Base-by-base conservation (phyloP, 305 asterid species). In the Ajuga reptans region DNA sequence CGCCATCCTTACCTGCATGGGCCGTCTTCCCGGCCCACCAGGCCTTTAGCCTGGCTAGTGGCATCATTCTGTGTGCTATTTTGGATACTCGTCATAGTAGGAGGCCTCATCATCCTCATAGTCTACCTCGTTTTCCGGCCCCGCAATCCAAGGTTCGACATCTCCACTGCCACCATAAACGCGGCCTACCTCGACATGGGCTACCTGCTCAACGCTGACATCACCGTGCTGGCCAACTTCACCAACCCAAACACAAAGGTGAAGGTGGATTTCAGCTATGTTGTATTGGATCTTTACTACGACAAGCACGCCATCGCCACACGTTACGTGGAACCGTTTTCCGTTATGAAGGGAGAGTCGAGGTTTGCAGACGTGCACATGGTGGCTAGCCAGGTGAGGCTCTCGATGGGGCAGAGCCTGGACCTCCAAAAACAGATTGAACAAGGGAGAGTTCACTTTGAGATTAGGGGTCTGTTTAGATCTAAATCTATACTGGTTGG, bases 151-250 rank as follows among this genome's bases (percentile, higher is more conserved):
- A 78, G 88, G 73, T 88, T 93, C 59, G 97, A 93, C 85, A 79
- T 93, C 66, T 78, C 95, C 3, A 58, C 79, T 4, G 88, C 79
- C 61, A 81, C 89, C 46, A 78, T 93, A 62, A 93, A 93, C 16
- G 94, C 91, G 4, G 98, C 96, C 53, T 93, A 93, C 77, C 92
- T 93, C n/a, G 98, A 93, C 86, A 81, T 83, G 92, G 96, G 96
- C 0, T 80, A 84, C 6, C 82, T 92, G 27, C 93, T 93, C 52
- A 90, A 93, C 6, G 94, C 89, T 0, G 98, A 93, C 66, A 18
- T 90, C 64, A 87, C 90, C 6, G 11, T 93, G 27, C 87, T 93
- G 0, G 91, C 85, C 41, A 93, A 93, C 86, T 93, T 93, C 87
- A 85, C 87, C 60, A 92, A 92, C 16, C 96, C 97, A 12, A 92